Conservation (phyloP, 2,329 filamentous ascomycete species). For the Phialocephala sp. region DNA sequence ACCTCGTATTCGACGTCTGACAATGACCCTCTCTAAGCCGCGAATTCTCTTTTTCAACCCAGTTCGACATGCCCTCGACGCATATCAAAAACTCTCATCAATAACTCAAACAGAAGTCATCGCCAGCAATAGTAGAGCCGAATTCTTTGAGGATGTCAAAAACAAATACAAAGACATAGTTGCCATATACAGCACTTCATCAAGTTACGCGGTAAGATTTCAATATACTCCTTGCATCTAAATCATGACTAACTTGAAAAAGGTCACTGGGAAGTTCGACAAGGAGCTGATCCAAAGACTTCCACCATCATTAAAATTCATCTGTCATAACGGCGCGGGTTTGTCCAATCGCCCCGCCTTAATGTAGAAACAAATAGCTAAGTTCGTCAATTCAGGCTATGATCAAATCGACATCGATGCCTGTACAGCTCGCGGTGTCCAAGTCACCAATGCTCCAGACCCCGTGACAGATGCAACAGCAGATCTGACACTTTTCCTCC, state of each 20-base stretch:
- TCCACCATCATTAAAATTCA: slow-evolving; percentile 48
- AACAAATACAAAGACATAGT: slow-evolving; percentile 19
- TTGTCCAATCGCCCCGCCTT: background rate
- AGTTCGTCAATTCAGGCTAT: slow-evolving; percentile 64
- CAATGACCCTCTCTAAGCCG: slow-evolving; percentile 11
- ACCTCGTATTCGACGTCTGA: background rate
- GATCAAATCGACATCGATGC: slow-evolving; percentile 76
- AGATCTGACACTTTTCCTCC: slow-evolving; percentile 76
- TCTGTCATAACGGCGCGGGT: slow-evolving; percentile 45
- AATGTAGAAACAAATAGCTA: background rate
- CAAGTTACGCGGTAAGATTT: slow-evolving; percentile 11
- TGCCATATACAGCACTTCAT: slow-evolving; percentile 26
- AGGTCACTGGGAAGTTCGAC: slow-evolving; percentile 55
- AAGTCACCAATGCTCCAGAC: slow-evolving; percentile 76
- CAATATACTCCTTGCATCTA: background rate
- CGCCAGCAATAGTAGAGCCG: slow-evolving; percentile 15
- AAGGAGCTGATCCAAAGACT: slow-evolving; percentile 65
- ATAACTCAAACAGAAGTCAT: slow-evolving; percentile 23
- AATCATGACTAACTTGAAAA: background rate
- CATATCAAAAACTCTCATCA: slow-evolving; percentile 3
- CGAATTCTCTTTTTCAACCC: slow-evolving; percentile 27
- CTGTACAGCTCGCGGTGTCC: slow-evolving; percentile 62
- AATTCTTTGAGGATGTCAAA: slow-evolving; percentile 23
- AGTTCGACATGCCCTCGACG: slow-evolving; percentile 19
- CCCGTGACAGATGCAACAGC: slow-evolving; percentile 81